Conservation (phyloP, 2,329 filamentous ascomycete genomes). For the Fusarium sp. region DNA sequence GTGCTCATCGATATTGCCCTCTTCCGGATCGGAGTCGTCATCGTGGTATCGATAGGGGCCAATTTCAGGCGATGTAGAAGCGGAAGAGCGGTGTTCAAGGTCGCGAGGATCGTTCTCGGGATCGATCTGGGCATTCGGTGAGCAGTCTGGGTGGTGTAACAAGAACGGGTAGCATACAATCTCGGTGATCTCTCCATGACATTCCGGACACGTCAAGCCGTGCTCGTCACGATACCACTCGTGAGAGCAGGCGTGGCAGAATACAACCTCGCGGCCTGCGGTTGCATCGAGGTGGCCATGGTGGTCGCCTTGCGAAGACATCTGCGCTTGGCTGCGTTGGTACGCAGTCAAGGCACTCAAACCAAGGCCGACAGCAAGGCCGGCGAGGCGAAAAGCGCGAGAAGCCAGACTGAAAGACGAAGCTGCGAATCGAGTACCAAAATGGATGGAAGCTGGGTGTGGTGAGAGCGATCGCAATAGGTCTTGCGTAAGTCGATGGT, state of each 20-base stretch:
- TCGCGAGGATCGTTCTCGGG: conserved; percentile 72
- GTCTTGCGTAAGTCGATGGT: neutral
- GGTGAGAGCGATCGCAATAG: conserved; percentile 6
- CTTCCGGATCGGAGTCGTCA: conserved; percentile 67
- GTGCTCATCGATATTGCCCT: conserved; percentile 69
- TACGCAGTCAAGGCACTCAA: conserved; percentile 68
- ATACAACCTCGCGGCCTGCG: conserved; percentile 77
- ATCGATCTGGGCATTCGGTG: conserved; percentile 57
- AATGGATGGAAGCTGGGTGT: conserved; percentile 2
- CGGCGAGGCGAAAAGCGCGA: conserved; percentile 64
- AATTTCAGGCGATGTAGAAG: conserved; percentile 48
- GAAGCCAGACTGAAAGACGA: conserved; percentile 64
- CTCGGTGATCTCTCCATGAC: conserved; percentile 83
- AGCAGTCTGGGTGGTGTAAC: neutral
- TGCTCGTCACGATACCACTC: conserved; percentile 84
- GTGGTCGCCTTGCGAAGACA: conserved; percentile 48
- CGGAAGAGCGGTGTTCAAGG: conserved; percentile 44
- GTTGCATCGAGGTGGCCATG: conserved; percentile 62
- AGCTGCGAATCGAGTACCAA: conserved; percentile 4
- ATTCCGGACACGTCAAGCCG: conserved; percentile 80
- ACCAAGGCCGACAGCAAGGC: conserved; percentile 70
- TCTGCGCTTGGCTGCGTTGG: conserved; percentile 60
- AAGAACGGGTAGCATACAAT: conserved; percentile 72
- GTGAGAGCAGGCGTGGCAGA: conserved; percentile 83
- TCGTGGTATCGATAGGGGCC: conserved; percentile 46